Percentiles rank a stretch among this genome's conserved stretches.
These are phyloP conservation scores for Lasiodiplodia sp. DNA, from an alignment of 2,329 filamentous ascomycete species.

Conservation along the genomic window DNA sequence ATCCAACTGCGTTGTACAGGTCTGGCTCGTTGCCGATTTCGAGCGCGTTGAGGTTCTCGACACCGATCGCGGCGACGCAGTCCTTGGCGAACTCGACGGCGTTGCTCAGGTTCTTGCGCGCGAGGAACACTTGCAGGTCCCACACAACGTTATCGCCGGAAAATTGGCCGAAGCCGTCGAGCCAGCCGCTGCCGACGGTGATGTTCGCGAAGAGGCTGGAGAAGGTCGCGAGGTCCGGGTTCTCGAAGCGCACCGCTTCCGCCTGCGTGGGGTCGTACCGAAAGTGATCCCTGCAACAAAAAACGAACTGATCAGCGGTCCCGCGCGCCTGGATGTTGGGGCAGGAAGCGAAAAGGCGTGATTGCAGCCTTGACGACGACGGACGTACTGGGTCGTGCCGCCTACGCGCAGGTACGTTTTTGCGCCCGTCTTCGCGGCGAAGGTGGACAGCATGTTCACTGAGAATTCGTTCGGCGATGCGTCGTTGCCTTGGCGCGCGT, in stretches of 20 bases:
- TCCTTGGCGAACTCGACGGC: constrained; percentile 7
- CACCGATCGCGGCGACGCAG: constrained; percentile 15
- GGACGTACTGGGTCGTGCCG: constrained; percentile 25
- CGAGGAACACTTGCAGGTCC: constrained; percentile 20
- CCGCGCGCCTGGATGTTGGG: not conserved
- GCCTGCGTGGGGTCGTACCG: constrained; percentile 13
- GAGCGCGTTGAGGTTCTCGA: not conserved
- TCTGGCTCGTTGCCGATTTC: constrained; percentile 24
- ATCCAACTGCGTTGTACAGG: constrained; percentile 6
- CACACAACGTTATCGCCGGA: not conserved
- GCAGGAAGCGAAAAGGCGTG: too few species aligned
- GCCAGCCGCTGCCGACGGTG: constrained; percentile 13
- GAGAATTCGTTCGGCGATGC: constrained; percentile 11
- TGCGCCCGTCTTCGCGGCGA: constrained; percentile 15
- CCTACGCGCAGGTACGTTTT: constrained; percentile 11
- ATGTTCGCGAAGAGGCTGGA: constrained; percentile 10
- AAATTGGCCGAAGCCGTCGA: not conserved
- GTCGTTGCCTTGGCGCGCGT: not conserved
- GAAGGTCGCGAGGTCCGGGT: constrained; percentile 1
- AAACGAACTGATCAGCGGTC: not conserved
- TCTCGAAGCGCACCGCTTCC: constrained; percentile 5
- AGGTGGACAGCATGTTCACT: constrained; percentile 19
- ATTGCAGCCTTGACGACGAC: not conserved
- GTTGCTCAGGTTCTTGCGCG: constrained; percentile 18
- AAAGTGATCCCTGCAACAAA: constrained; percentile 14